A percentile compares a stretch with the other conserved stretches of the same genome.
These are phyloP conservation scores for Lachancea dasiensis DNA, from an alignment of 805 yeast genomes.

Conservation along the genomic window DNA sequence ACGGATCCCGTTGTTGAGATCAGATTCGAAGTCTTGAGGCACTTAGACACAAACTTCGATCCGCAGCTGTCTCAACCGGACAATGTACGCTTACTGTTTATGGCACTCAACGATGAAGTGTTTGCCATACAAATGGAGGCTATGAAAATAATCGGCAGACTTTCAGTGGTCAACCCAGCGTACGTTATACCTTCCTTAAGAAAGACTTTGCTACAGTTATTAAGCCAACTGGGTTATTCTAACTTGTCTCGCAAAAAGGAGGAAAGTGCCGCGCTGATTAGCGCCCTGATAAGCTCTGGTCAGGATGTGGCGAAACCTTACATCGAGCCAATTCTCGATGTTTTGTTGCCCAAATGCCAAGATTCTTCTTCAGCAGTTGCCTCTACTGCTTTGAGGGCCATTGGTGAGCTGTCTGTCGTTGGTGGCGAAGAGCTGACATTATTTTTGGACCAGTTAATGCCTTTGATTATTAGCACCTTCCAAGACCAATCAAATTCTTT, in stretches of 20 bases:
- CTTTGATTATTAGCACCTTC: slow-evolving; percentile 75
- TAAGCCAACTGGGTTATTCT: slow-evolving; percentile 82
- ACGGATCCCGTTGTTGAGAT: slow-evolving; percentile 87
- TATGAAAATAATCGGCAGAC: slow-evolving; percentile 71
- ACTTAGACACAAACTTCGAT: slow-evolving; percentile 72
- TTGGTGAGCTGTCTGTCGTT: slow-evolving; percentile 84
- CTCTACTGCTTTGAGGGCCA: slow-evolving; percentile 73
- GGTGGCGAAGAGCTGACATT: slow-evolving; percentile 80
- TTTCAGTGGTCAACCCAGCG: slow-evolving; percentile 86
- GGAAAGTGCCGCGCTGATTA: slow-evolving; percentile 72
- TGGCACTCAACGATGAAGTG: slow-evolving; percentile 86
- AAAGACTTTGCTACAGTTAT: slow-evolving; percentile 74
- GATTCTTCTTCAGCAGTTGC: slow-evolving; percentile 78
- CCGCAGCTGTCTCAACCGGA: slow-evolving; percentile 93
- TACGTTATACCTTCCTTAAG: slow-evolving; percentile 90
- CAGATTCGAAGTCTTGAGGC: slow-evolving; percentile 67
- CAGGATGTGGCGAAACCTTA: slow-evolving; percentile 84
- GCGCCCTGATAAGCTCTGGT: slow-evolving; percentile 70
- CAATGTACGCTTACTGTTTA: slow-evolving; percentile 74
- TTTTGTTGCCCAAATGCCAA: slow-evolving; percentile 66
- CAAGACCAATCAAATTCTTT: slow-evolving; percentile 88
- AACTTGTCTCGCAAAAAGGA: slow-evolving; percentile 72
- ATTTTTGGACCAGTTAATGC: slow-evolving; percentile 75
- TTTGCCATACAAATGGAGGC: slow-evolving; percentile 79
- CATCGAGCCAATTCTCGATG: slow-evolving; percentile 84